These are phyloP conservation scores for Plectosphaerella plurivora DNA, from an alignment of 2,329 filamentous ascomycete species.

Conservation along the genomic window DNA sequence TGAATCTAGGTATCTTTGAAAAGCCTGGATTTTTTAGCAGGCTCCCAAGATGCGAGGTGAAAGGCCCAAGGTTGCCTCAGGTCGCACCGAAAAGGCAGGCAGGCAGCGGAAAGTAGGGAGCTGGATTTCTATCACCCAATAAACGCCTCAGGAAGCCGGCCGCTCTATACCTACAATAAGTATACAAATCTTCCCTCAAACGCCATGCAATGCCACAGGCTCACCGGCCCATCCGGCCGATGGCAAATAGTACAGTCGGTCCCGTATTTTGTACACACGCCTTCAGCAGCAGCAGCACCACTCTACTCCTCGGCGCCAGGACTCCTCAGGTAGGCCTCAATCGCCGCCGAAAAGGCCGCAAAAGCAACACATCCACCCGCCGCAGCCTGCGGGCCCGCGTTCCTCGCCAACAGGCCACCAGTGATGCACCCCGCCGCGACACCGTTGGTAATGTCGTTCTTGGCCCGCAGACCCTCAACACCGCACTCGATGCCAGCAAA, in stretches of 20 bases:
- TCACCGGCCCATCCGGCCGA: not conserved
- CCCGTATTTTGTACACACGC: not conserved
- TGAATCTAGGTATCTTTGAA: too few species aligned
- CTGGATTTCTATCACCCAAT: too few species aligned
- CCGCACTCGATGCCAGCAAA: constrained; percentile 94
- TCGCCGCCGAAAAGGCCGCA: constrained; percentile 86
- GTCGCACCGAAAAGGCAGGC: too few species aligned
- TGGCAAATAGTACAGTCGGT: not conserved
- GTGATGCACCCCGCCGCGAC: constrained; percentile 86
- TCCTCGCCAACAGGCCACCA: constrained; percentile 80
- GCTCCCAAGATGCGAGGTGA: too few species aligned
- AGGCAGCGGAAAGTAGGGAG: too few species aligned
- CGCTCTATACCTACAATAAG: too few species aligned
- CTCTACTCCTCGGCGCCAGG: constrained; percentile 53
- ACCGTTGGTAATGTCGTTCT: constrained; percentile 89
- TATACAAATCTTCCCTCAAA: not conserved
- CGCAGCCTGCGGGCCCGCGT: constrained; percentile 84
- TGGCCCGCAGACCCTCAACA: constrained; percentile 86
- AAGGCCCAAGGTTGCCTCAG: too few species aligned
- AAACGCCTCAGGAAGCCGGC: too few species aligned
- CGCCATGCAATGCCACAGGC: not conserved
- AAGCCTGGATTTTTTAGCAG: too few species aligned
- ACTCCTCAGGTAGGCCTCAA: constrained; percentile 87
- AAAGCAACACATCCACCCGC: constrained; percentile 88
- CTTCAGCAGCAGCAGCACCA: not conserved